Percentiles rank a stretch among this genome's conserved stretches.
These are phyloP conservation scores for Zalaria obscura DNA, from an alignment of 2,329 filamentous ascomycete species.

Conservation along the genomic window DNA sequence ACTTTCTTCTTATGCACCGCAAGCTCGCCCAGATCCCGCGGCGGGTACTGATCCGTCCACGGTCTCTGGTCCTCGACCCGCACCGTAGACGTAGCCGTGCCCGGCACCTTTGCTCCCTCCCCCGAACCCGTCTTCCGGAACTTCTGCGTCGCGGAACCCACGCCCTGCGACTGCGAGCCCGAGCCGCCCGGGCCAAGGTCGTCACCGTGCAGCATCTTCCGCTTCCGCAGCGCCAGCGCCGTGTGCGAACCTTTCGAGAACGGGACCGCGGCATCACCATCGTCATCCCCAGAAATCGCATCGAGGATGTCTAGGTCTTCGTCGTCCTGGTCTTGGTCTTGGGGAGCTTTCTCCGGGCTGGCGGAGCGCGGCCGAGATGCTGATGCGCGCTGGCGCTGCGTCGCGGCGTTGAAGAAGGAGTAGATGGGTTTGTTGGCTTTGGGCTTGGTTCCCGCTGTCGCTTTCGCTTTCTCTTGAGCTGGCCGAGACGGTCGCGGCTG, in stretches of 20 bases:
- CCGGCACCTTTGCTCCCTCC: conserved; percentile 18
- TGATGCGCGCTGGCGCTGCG: conserved; percentile 21
- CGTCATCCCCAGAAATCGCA: conserved; percentile 16
- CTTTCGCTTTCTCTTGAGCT: conserved; percentile 12
- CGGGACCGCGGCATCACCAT: conserved; percentile 5
- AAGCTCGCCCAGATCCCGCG: conserved; percentile 62
- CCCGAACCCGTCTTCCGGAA: conserved; percentile 23
- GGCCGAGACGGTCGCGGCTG: conserved; percentile 7
- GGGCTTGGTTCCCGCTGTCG: conserved; percentile 16
- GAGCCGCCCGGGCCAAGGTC: neutral
- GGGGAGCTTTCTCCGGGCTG: conserved; percentile 25
- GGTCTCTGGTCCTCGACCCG: conserved; percentile 47
- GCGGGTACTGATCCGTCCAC: conserved; percentile 79
- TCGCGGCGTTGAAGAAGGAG: conserved; percentile 33
- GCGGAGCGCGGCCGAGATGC: conserved; percentile 19
- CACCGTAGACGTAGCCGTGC: conserved; percentile 11
- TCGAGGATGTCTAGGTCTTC: conserved; percentile 16
- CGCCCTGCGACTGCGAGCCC: neutral
- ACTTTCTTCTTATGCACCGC: conserved; percentile 95
- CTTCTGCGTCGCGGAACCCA: conserved; percentile 22
- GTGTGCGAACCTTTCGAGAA: conserved; percentile 18
- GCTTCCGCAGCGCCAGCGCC: conserved; percentile 18
- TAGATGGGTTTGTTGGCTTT: conserved; percentile 28
- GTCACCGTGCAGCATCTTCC: conserved; percentile 12
- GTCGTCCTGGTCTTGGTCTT: conserved; percentile 12